Base-by-base conservation (phyloP, 78 protist species). In the Capsaspora owczarzaki region DNA sequence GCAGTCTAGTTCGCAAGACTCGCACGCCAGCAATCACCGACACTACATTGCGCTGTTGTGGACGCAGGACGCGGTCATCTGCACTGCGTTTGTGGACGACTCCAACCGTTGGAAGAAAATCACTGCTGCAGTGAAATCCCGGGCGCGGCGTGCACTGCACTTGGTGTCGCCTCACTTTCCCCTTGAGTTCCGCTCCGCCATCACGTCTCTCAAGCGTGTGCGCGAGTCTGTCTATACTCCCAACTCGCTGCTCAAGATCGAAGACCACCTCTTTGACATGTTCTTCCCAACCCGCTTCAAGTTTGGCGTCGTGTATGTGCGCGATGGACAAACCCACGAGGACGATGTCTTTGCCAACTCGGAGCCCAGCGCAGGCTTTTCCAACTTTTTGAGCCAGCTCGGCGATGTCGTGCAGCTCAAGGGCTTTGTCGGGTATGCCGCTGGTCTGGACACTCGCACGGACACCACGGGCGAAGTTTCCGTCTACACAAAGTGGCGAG, bases 381-480 rank as follows among this genome's bases (percentile, higher is more conserved):
- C 86, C 31, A 76, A 85, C 33, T 92, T 92, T 71, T 70, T 92
- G 20, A 37, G 41, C 19, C 46, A 82, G 40, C 61, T 92, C 4
- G 92, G 93, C 37, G 84, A 85, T 37, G 53, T 81, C 27, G 53
- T 92, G 29, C 29, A 70, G n/a, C 74, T 92, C 38, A 0, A 37
- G 14, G 93, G 87, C 19, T 87, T 82, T 80, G 42, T 10, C 12
- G 61, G 81, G 53, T 92, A 69, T 80, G 27, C 80, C 46, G 95
- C 82, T 43, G 93, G 93, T 31, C 77, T 92, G 20, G 91, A 87
- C 78, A 35, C n/a, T 29, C 41, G 27, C 14, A 31, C 69, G 72
- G 86, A 85, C 40, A 60, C 76, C 35, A 78, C 91, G 44, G 92
- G 95, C 33, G 63, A 70, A 25, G 74, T 83, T 37, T 82, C 90